Base-by-base conservation (phyloP, 257 asterid species). In the Prunella vulgaris region DNA sequence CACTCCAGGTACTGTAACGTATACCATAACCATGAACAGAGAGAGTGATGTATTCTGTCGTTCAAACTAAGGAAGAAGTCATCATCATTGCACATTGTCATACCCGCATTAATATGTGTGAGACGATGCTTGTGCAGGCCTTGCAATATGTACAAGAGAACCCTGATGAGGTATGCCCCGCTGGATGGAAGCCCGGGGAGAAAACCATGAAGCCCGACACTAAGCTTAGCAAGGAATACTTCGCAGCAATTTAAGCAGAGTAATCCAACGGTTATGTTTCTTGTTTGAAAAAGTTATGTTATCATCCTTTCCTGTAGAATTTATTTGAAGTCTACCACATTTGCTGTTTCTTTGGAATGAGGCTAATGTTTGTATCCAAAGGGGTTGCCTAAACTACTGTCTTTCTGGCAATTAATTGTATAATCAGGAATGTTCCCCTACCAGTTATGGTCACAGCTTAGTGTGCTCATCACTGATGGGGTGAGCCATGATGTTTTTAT, bases 161-260 rank as follows among this genome's bases (percentile, higher is more conserved):
- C 83, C 99, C 97, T 0, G 99, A 94, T 58, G 99, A 94, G 79
- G 99, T 94, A n/a, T 94, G 99, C 88, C 99, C 99, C 0, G 99
- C 99, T 62, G 97, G 97, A 75, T 91, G 99, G 99, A 94, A 94
- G 85, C 99, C 97, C 3, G 99, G 99, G 22, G 97, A 94, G 82
- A 91, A 85, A 75, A 82, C 99, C 66, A 94, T 94, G 99, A 94
- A 91, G 70, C 97, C 99, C 1, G 99, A 90, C 48, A 90, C 99
- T 18, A 87, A 90, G 89, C 87, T 78, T 12, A 94, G 99, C 91
- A 91, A 91, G 82, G 99, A 94, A 40, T 94, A 91, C 88, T 94
- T 94, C 52, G 81, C 97, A 5, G 92, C 97, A 17, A 79, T 94
- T 48, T 91, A 77, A 79, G 54, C 61, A 40, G 12, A 22, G 18